These are phyloP conservation scores for Pulveroboletus sp. DNA, from an alignment of 768 basidiomycete species.

Conservation along the genomic window DNA sequence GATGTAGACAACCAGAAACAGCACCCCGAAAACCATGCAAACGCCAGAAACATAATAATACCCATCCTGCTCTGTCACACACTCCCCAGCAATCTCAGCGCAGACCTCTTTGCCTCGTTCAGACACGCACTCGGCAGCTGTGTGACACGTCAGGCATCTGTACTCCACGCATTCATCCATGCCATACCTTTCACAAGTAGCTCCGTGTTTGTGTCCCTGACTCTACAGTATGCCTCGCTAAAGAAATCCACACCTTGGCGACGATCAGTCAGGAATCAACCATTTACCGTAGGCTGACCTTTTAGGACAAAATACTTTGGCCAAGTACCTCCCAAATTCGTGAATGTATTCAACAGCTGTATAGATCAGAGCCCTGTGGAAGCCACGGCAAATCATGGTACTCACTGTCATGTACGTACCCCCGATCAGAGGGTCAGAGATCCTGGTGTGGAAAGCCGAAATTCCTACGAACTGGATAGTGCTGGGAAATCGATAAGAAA, in stretches of 20 bases:
- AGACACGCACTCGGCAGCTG: slow-evolving; percentile 86
- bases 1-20: slow-evolving; percentile 71
- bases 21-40: slow-evolving; percentile 75
- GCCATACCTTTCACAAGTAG: slow-evolving; percentile 52
- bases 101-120: slow-evolving; percentile 86
- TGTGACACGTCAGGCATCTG: slow-evolving; percentile 11
- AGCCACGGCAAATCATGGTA: not conserved
- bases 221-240: slow-evolving; percentile 77
- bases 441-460: slow-evolving; percentile 96
- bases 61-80: slow-evolving; percentile 83
- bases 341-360: slow-evolving; percentile 91
- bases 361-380: slow-evolving; percentile 3
- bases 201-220: slow-evolving; percentile 53
- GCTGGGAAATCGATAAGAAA: slow-evolving; percentile 37
- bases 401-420: slow-evolving; percentile 99
- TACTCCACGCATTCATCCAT: not conserved
- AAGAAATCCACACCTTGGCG: slow-evolving; percentile 78
- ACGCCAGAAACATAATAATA: slow-evolving; percentile 81
- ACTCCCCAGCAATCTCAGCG: slow-evolving; percentile 68
- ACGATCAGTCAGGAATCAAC: slow-evolving; percentile 8
- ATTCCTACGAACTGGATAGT: slow-evolving; percentile 99
- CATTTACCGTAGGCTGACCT: slow-evolving; percentile 39
- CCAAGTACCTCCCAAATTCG: slow-evolving; percentile 98
- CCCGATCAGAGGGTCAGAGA: slow-evolving; percentile 94
- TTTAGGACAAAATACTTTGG: slow-evolving; percentile 95